Percentiles rank a stretch among this genome's conserved stretches.
Conservation (phyloP, 1,284 basidiomycete species). For the Apiotrichum veenhuisii region DNA sequence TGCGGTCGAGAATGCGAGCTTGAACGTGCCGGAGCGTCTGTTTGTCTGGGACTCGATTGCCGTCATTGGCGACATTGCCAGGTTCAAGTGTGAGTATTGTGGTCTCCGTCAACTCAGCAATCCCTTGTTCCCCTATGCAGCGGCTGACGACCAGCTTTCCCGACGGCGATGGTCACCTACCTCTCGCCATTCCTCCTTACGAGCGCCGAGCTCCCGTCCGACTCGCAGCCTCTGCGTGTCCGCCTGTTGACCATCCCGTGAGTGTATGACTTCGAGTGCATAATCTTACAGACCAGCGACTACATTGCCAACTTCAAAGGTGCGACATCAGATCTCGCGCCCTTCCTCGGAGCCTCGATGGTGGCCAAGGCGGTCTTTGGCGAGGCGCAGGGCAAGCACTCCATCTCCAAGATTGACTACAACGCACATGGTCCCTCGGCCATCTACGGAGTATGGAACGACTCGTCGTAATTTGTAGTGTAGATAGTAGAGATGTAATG, state of each 20-base stretch:
- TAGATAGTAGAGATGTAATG: constrained; percentile 6
- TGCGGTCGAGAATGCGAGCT: constrained; percentile 31
- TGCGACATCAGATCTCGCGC: constrained; percentile 72
- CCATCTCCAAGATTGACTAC: constrained; percentile 48
- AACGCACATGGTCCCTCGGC: constrained; percentile 46
- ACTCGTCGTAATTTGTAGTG: constrained; percentile 10
- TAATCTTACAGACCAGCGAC: constrained; percentile 50
- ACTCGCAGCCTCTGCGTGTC: constrained; percentile 61
- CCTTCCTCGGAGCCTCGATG: constrained; percentile 82
- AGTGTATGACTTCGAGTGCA: constrained; percentile 4
- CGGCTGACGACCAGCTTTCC: constrained; percentile 38
- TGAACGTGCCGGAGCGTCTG: constrained; percentile 56
- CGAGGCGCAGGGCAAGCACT: constrained; percentile 41
- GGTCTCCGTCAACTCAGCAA: too few species aligned
- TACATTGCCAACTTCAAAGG: constrained; percentile 90
- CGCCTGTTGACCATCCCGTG: constrained; percentile 67
- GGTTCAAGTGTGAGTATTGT: constrained; percentile 64
- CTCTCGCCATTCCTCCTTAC: constrained; percentile 65
- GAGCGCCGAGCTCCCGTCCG: constrained; percentile 55
- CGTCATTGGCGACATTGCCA: constrained; percentile 73
- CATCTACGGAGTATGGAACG: constrained; percentile 35
- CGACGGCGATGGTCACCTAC: constrained; percentile 67
- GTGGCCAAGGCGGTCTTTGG: constrained; percentile 61
- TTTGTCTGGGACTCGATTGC: constrained; percentile 76
- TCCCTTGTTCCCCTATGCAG: too few species aligned